Conservation (phyloP, 345 rosid species). For the Orychophragmus violaceus region DNA sequence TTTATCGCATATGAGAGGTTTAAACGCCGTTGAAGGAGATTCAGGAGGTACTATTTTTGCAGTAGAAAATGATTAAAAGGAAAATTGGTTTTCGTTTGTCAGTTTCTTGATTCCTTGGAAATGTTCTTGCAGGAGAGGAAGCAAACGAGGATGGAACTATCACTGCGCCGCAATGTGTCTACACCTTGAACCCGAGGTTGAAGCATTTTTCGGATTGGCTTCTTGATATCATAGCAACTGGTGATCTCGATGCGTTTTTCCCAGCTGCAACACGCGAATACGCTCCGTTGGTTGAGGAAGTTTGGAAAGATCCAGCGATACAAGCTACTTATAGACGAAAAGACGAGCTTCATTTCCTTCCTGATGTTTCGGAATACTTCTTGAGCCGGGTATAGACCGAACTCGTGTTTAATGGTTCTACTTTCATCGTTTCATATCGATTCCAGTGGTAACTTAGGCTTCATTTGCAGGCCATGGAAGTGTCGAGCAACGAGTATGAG, state of each 20-base stretch:
- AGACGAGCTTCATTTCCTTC: constrained; percentile 95
- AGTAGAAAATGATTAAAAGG: not conserved
- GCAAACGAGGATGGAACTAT: constrained; percentile 32
- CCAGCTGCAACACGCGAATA: constrained; percentile 99
- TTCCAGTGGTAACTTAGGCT: not conserved
- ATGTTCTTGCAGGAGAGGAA: constrained; percentile 46
- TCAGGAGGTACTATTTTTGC: constrained; percentile 40
- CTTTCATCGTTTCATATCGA: not conserved
- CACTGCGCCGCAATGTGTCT: constrained; percentile 37
- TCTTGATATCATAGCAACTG: constrained; percentile 94
- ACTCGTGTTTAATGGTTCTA: not conserved
- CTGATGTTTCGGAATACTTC: constrained; percentile 91
- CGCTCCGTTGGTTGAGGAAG: constrained; percentile 95
- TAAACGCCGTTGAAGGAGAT: constrained; percentile 38
- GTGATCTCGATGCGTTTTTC: constrained; percentile 94
- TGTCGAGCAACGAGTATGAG: constrained; percentile 94
- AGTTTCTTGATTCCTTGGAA: not conserved
- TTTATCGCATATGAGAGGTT: constrained; percentile 39
- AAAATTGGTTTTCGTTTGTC: not conserved
- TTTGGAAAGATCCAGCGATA: constrained; percentile 96
- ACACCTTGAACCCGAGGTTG: constrained; percentile 83
- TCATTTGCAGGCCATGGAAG: constrained; percentile 82
- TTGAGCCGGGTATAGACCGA: constrained; percentile 62
- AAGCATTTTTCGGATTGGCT: constrained; percentile 99
- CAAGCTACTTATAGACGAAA: constrained; percentile 83